Conservation (phyloP, 495 filamentous ascomycete species). For the Tuber microsphaerosporum region DNA sequence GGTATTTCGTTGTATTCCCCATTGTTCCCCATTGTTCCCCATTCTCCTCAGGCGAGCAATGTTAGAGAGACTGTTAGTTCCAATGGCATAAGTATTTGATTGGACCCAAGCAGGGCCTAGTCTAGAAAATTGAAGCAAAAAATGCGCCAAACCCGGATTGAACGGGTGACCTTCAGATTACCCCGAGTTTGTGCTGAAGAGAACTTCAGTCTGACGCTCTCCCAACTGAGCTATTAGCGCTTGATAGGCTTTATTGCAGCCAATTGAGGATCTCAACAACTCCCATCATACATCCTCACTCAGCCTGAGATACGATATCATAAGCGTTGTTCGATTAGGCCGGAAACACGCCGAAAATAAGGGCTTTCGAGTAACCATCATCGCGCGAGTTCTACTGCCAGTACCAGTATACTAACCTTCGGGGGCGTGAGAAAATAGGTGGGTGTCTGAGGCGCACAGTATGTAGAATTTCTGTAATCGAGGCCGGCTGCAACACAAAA, state of each 20-base stretch:
- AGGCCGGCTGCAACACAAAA: no score
- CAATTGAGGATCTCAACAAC: not conserved
- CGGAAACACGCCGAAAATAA: not conserved
- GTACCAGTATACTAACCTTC: no score
- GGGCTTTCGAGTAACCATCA: not conserved
- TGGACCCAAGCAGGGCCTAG: not conserved
- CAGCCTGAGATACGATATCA: not conserved
- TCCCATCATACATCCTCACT: not conserved
- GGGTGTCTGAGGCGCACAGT: no score
- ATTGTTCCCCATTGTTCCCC: not conserved
- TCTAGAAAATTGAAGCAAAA: not conserved
- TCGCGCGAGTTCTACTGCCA: no score
- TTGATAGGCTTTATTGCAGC: not conserved
- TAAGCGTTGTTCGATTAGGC: no score
- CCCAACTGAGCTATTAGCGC: conserved; percentile 40
- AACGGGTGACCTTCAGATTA: conserved; percentile 37
- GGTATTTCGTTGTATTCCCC: not conserved
- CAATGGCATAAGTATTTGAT: not conserved
- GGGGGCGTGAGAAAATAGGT: no score
- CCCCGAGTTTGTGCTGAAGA: conserved; percentile 15
- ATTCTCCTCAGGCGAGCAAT: not conserved
- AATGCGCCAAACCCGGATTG: conserved; percentile 36
- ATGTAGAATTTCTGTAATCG: not conserved
- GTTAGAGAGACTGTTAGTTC: not conserved
- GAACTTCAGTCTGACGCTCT: conserved; percentile 36